These are phyloP conservation scores for Candolleomyces aberdarensis DNA, from an alignment of 768 basidiomycete species.

Conservation along the genomic window DNA sequence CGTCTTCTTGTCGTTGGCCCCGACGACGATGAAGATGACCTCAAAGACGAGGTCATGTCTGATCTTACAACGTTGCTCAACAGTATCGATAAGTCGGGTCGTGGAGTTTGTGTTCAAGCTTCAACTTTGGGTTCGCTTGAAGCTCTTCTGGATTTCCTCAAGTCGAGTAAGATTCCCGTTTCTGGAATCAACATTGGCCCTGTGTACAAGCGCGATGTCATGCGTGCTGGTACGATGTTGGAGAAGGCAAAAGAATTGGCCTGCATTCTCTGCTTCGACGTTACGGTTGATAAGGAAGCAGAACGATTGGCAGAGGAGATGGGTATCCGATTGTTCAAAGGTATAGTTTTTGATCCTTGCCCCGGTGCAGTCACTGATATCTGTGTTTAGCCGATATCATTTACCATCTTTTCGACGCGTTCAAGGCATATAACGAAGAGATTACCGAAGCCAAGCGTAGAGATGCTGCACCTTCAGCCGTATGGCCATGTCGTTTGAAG, in stretches of 20 bases:
- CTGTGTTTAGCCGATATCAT: conserved; percentile 84
- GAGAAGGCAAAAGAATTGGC: conserved; percentile 95
- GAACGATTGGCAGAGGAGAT: conserved; percentile 90
- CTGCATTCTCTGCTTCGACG: conserved; percentile 96
- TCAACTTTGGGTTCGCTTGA: conserved; percentile 96
- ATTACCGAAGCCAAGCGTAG: conserved; percentile 88
- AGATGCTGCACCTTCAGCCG: conserved; percentile 91
- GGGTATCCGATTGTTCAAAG: conserved; percentile 92
- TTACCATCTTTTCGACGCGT: conserved; percentile 96
- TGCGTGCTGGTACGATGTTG: conserved; percentile 89
- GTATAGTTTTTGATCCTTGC: conserved; percentile 35
- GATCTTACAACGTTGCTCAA: conserved; percentile 86
- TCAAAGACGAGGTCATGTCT: conserved; percentile 95
- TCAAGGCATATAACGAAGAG: conserved; percentile 90
- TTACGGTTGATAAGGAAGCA: conserved; percentile 89
- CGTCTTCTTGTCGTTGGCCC: conserved; percentile 89
- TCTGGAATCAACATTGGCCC: conserved; percentile 98
- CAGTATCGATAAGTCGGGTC: conserved; percentile 92
- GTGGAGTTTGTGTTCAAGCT: conserved; percentile 96
- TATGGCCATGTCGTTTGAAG: conserved; percentile 95
- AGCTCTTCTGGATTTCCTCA: conserved; percentile 93
- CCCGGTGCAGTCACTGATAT: conserved; percentile 7
- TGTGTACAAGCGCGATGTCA: conserved; percentile 92
- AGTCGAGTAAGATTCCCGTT: conserved; percentile 93
- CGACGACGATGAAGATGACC: conserved; percentile 94